These are phyloP conservation scores for Hypocrella siamensis DNA, from an alignment of 2,329 filamentous ascomycete genomes.

Conservation along the genomic window DNA sequence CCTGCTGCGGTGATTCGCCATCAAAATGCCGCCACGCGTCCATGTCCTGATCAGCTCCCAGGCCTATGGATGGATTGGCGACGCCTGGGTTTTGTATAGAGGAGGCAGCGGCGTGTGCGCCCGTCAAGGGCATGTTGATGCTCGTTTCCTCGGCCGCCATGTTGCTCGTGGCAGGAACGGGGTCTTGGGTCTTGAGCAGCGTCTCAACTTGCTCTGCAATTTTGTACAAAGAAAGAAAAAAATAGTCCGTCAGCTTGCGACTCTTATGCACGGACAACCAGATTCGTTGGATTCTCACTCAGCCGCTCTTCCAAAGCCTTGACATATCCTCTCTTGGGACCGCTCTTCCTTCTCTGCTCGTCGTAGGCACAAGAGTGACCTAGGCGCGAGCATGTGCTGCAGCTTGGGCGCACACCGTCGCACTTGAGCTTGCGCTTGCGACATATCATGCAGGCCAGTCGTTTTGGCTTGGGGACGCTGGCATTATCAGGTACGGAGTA, in stretches of 20 bases:
- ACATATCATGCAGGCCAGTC: slow-evolving; percentile 89
- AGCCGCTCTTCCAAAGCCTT: slow-evolving; percentile 86
- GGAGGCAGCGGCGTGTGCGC: slow-evolving; percentile 11
- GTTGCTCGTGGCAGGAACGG: slow-evolving; percentile 5
- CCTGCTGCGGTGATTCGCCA: slow-evolving; percentile 37
- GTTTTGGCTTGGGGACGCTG: slow-evolving; percentile 64
- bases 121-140: slow-evolving; percentile 11
- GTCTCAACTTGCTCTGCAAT: slow-evolving; percentile 85
- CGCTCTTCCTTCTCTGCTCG: slow-evolving; percentile 85
- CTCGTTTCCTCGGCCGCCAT: slow-evolving; percentile 13
- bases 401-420: slow-evolving; percentile 71
- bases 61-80: slow-evolving; percentile 28
- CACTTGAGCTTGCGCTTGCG: slow-evolving; percentile 84
- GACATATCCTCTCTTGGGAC: slow-evolving; percentile 86
- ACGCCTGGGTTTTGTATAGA: slow-evolving; percentile 16
- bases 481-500: slow-evolving; percentile 32
- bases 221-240: too few relatives aligned
- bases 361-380: slow-evolving; percentile 83
- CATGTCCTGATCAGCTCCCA: slow-evolving; percentile 29
- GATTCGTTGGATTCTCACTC: slow-evolving; percentile 39
- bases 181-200: slow-evolving; percentile 61
- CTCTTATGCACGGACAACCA: too few relatives aligned
- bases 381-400: slow-evolving; percentile 75
- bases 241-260: too few relatives aligned
- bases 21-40: slow-evolving; percentile 42